These are phyloP conservation scores for Lasiosphaeris hirsuta DNA, from an alignment of 495 filamentous ascomycete species.

Conservation along the genomic window DNA sequence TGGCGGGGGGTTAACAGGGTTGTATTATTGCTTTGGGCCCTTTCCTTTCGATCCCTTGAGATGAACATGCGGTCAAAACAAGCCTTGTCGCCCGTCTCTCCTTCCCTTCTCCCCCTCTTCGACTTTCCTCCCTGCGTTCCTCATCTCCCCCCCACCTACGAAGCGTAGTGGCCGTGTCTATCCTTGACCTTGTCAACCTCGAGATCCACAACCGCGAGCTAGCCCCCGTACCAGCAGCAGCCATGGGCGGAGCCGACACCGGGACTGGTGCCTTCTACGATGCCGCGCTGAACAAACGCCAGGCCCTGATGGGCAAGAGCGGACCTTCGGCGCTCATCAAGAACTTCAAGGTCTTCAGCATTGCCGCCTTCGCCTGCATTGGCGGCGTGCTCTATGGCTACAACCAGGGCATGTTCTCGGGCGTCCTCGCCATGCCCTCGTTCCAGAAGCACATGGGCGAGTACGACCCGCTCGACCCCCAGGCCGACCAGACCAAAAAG, in stretches of 20 bases:
- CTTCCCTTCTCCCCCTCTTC: neutral
- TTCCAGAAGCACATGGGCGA: constrained; percentile 61
- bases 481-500: constrained; percentile 60
- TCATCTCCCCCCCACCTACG: neutral
- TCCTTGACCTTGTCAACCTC: neutral
- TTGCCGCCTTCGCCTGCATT: constrained; percentile 73
- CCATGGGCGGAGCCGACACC: constrained; percentile 28
- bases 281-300: constrained; percentile 62
- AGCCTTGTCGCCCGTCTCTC: neutral
- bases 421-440: constrained; percentile 61
- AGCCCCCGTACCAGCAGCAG: too few relatives aligned
- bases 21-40: neutral
- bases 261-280: constrained; percentile 49
- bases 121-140: neutral
- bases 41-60: neutral
- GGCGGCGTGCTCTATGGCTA: constrained; percentile 67
- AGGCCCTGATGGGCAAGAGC: constrained; percentile 59
- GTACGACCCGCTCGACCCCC: constrained; percentile 46
- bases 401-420: constrained; percentile 79
- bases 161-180: neutral
- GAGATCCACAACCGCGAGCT: neutral
- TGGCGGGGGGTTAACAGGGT: neutral
- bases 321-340: constrained; percentile 63
- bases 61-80: constrained; percentile 1
- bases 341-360: constrained; percentile 67